Conservation (phyloP, 805 yeast genomes). For the Metschnikowia noctiluminum region DNA sequence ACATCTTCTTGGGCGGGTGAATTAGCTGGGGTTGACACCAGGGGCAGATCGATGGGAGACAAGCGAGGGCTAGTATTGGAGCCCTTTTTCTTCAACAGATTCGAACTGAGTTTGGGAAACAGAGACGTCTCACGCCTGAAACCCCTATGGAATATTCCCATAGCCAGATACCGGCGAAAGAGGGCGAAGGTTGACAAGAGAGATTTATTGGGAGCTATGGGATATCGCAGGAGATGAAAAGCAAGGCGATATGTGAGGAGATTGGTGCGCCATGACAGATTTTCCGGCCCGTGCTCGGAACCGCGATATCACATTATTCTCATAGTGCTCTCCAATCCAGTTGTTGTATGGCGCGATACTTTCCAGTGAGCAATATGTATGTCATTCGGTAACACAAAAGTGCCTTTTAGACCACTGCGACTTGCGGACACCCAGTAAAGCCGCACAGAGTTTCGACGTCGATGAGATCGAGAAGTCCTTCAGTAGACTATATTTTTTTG, state of each 20-base stretch:
- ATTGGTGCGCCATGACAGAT: background rate
- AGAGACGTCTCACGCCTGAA: slow-evolving; percentile 6
- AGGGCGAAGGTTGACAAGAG: background rate
- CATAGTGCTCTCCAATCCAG: too few species aligned
- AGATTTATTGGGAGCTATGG: background rate
- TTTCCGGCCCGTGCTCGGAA: slow-evolving; percentile 1
- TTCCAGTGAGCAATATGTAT: too few species aligned
- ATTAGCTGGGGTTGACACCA: slow-evolving; percentile 15
- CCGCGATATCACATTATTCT: background rate
- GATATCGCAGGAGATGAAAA: background rate
- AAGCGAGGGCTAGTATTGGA: background rate
- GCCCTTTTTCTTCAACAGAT: slow-evolving; percentile 1
- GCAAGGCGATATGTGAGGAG: background rate
- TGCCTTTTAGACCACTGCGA: too few species aligned
- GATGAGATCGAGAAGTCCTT: too few species aligned
- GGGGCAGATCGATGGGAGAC: background rate
- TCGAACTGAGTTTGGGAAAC: slow-evolving; percentile 5
- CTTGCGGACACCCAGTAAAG: too few species aligned
- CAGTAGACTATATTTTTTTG: too few species aligned
- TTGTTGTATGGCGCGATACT: too few species aligned
- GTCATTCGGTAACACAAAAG: too few species aligned
- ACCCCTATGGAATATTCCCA: slow-evolving; percentile 12
- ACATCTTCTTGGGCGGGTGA: slow-evolving; percentile 28
- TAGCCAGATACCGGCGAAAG: slow-evolving; percentile 3
- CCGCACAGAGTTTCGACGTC: too few species aligned